Base-by-base conservation (phyloP, 805 yeast species). In the Ogataea kodamae region DNA sequence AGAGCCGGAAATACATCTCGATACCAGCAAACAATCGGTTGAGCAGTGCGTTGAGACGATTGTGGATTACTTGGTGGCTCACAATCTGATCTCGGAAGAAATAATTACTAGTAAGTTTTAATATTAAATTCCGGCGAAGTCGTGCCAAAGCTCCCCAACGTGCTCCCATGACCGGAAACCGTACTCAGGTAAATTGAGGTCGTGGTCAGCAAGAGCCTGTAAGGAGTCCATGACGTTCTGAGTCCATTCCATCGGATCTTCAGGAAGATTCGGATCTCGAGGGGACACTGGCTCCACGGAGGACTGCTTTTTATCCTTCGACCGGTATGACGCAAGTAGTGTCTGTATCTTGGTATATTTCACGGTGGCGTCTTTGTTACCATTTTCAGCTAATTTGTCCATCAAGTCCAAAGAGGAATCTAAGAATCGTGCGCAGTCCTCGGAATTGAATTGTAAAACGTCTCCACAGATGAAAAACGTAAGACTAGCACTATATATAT, bases 11-110 rank as follows among this genome's bases (percentile, higher is more conserved):
- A 69, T 89, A 40, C 89, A 81, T 55, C 65, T 89, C 56, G 75
- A 74, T 49, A 86, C 90, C 38, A 81, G 82, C 55, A 69, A 76
- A 50, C 65, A 70, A 35, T 63, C 82, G 24, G 75, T 88, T 28
- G 96, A 89, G 65, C 84, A 88, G 55, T 76, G 90, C 52, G 95
- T 94, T 19, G 62, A 72, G 48, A 65, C 70, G 45, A 82, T 89
- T 54, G 72, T 74, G 48, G 77, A 76, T 31, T 88, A 86, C 57
- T 70, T 85, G 54, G 62, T 66, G 27, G 68, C 68, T 39, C 65
- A 78, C 47, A 67, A 71, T 9, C 34, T 40, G 3, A 35, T 42
- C 17, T 18, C 37, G 2, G 33, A 36, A 25, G 28, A 31, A n/a
- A 33, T 24, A 12, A 16, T 25, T 29, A 20, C 24, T 30, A 15